Evolutionary conservation across 257 asterid species (phyloP).

Genomic region (Apocynum venetum): DNA sequence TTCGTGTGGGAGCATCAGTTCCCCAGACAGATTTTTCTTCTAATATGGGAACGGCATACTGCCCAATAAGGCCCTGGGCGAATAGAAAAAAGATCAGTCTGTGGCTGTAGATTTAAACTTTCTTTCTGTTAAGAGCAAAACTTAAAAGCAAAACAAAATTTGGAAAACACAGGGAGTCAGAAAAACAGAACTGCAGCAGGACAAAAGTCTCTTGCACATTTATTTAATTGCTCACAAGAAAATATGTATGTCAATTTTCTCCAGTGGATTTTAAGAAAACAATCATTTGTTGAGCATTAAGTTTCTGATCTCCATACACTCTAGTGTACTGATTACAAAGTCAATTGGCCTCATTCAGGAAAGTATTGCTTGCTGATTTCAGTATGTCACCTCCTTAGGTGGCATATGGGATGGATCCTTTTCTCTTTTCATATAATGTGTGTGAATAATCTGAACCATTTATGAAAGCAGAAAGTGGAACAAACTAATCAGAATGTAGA

Average conservation of each 20-base stretch:
- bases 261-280: neutral
- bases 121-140: neutral
- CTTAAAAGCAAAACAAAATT: too few relatives aligned
- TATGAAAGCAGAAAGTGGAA: neutral
- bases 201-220: neutral
- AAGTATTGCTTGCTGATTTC: neutral
- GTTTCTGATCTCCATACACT: neutral
- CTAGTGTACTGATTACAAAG: neutral
- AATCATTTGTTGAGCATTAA: neutral
- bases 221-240: neutral
- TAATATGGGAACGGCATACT: conserved; percentile 93
- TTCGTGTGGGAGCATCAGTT: conserved; percentile 97
- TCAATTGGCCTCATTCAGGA: neutral
- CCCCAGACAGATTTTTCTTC: conserved; percentile 99
- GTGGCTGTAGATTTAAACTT: neutral
- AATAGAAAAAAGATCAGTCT: conserved; percentile 15
- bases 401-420: neutral
- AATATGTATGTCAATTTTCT: neutral
- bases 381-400: neutral
- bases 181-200: neutral
- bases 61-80: conserved; percentile 89
- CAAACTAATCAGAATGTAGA: neutral
- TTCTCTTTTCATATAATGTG: neutral
- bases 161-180: neutral
- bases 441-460: neutral